Evolutionary conservation across 176 grass and related monocot species (phyloP), one percentile per base, ranked within the genome.

Genomic region (Urochloa ruziziensis): DNA sequence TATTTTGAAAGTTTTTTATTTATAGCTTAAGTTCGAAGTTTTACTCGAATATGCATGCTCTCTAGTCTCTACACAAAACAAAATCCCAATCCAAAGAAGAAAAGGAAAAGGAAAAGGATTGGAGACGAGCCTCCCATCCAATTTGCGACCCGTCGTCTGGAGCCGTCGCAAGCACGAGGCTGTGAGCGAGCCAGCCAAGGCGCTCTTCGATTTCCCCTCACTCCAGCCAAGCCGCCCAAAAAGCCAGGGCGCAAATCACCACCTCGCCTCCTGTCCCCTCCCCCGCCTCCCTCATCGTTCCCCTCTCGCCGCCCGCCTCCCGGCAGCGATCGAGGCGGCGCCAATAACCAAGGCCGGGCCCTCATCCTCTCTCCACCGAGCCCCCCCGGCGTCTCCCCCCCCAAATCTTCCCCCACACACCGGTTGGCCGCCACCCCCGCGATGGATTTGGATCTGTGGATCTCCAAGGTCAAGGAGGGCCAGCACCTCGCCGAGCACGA

Each of bases 401-500:
- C 75, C 65, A 6, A 66, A 37, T 49, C 53, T n/a, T 58, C 18
- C 34, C 7, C 54, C 69, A 7, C 25, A 25, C 25, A 25, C 27
- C 44, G 43, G 43, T 51, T 73, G 25, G n/a, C 67, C 33, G 48
- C 76, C 14, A 40, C 53, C 53, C 21, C 13, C 27, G 37, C 75
- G 57, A 99, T 99, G 97, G 93, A 99, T 91, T 94, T 99, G 76
- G 96, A 99, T 99, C 96, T 94, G 86, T 99, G 96, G 93, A 99
- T 99, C 91, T 91, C 93, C 29, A 96, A 94, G 85, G 96, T 99
- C 83, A 99, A 99, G 96, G 96, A 96, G 85, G 96, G 96, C 49
- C 93, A 94, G 76, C 96, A 99, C 79, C 89, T 99, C 62, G 86
- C 91, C 44, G 96, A 99, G 84, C 85, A 99, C 89, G 96, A 99